Conservation (phyloP, 2,329 filamentous ascomycete genomes). For the Drechslerella stenobrocha region DNA sequence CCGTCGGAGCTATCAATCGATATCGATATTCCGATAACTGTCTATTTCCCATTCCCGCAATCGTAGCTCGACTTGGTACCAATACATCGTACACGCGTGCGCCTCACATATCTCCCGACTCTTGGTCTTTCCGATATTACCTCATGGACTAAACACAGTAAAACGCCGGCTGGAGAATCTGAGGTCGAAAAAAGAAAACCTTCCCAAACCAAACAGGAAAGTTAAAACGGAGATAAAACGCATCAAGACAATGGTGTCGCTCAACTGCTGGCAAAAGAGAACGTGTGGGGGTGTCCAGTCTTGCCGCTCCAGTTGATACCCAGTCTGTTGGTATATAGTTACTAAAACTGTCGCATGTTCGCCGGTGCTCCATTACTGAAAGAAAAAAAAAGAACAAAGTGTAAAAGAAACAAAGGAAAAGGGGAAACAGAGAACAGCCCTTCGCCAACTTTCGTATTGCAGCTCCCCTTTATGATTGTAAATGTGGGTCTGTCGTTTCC, state of each 20-base stretch:
- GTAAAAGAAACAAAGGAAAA: conserved; percentile 11
- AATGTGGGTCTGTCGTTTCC: no score
- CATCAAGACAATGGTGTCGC: not conserved
- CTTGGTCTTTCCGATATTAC: no score
- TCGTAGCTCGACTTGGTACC: no score
- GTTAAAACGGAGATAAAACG: not conserved
- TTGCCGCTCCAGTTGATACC: not conserved
- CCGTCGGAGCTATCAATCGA: no score
- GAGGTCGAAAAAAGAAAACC: no score
- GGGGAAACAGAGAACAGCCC: not conserved
- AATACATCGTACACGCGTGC: no score
- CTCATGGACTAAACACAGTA: no score
- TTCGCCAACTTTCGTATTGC: not conserved
- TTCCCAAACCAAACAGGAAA: not conserved
- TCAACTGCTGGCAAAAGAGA: not conserved
- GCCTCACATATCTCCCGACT: no score
- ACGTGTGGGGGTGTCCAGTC: conserved; percentile 1
- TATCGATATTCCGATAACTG: no score
- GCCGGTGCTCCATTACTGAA: conserved; percentile 29
- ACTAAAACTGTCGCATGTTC: conserved; percentile 13
- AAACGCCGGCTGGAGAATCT: no score
- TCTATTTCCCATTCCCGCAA: no score
- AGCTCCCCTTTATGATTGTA: not conserved
- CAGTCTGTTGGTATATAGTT: not conserved
- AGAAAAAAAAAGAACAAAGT: conserved; percentile 9